Percentiles rank a stretch among this genome's conserved stretches.
Evolutionary conservation across 768 basidiomycete genomes (phyloP).

Genomic region (Mycena alexandri): DNA sequence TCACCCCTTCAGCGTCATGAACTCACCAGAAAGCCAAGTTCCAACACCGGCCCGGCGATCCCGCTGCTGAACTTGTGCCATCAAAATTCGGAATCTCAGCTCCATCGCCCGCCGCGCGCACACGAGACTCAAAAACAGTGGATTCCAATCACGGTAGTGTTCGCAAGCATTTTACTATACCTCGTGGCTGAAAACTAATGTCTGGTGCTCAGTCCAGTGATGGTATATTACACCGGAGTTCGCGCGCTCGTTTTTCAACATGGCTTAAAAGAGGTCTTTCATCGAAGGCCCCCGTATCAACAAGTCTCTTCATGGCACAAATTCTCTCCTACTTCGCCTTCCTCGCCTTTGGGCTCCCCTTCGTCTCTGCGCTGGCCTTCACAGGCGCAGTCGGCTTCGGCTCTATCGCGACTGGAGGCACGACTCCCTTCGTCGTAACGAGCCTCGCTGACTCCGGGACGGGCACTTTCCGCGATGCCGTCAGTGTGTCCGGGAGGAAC

Average conservation of each 20-base stretch:
- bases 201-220: slow-evolving; percentile 32
- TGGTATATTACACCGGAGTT: slow-evolving; percentile 28
- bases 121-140: no score
- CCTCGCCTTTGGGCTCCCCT: slow-evolving; percentile 29
- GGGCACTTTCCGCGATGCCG: slow-evolving; percentile 38
- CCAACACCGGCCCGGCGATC: no score
- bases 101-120: no score
- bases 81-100: no score
- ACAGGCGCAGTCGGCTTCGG: slow-evolving; percentile 42
- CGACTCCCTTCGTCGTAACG: slow-evolving; percentile 39
- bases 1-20: no score
- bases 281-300: background rate
- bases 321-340: slow-evolving; percentile 17
- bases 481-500: slow-evolving; percentile 38
- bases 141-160: no score
- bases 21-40: no score
- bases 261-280: slow-evolving; percentile 6
- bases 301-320: slow-evolving; percentile 14
- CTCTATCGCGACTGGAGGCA: slow-evolving; percentile 41
- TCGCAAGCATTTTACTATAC: no score
- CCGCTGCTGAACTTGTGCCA: no score
- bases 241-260: slow-evolving; percentile 16
- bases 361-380: slow-evolving; percentile 39
- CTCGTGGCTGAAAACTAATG: background rate
- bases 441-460: slow-evolving; percentile 41